These are phyloP conservation scores for Fistulifera pelliculosa DNA, from an alignment of 108 stramenopile species.

Conservation along the genomic window DNA sequence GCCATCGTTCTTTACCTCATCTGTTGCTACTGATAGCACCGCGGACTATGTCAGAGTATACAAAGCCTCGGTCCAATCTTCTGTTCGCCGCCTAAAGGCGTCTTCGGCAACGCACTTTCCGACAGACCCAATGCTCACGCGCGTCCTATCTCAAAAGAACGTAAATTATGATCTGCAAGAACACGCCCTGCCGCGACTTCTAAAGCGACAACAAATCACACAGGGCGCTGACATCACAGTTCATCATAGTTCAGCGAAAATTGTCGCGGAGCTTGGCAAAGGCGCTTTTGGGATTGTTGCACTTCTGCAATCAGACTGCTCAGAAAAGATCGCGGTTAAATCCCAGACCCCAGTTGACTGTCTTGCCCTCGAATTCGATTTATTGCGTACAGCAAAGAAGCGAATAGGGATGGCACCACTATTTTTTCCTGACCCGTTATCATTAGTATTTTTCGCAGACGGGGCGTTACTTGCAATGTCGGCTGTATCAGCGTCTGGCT, in stretches of 20 bases:
- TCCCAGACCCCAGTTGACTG: slow-evolving; percentile 63
- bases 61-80: neutral
- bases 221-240: slow-evolving; percentile 34
- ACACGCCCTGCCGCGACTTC: slow-evolving; percentile 7
- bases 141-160: slow-evolving; percentile 3
- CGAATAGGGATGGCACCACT: slow-evolving; percentile 24
- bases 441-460: slow-evolving; percentile 52
- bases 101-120: neutral
- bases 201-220: slow-evolving; percentile 13
- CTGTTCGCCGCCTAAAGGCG: neutral
- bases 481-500: slow-evolving; percentile 57
- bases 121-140: neutral
- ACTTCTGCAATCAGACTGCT: slow-evolving; percentile 23
- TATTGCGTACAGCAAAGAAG: slow-evolving; percentile 33
- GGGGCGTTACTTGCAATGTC: slow-evolving; percentile 69
- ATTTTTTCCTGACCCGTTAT: slow-evolving; percentile 46
- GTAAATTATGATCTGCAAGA: slow-evolving; percentile 3
- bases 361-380: slow-evolving; percentile 58
- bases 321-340: slow-evolving; percentile 46
- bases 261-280: slow-evolving; percentile 55
- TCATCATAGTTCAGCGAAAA: slow-evolving; percentile 28
- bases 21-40: no score
- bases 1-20: no score
- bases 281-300: slow-evolving; percentile 67
- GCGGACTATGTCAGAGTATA: no score